phyloP scores from a whole-genome alignment of 2,329 filamentous ascomycete species.

The Sporothrix humicola region DNA sequence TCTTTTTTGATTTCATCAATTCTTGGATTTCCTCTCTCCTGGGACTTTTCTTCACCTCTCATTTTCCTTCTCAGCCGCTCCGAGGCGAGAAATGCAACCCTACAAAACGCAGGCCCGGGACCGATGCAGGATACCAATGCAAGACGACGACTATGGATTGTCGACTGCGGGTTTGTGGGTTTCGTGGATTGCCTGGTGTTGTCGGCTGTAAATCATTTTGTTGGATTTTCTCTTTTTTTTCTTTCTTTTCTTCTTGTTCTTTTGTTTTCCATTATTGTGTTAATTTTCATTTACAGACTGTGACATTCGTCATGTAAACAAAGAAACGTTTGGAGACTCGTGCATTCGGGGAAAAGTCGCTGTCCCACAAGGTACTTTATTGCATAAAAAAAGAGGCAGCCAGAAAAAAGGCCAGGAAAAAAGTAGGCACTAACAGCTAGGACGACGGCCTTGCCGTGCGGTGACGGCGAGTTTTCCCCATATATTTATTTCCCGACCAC shows the following conservation, averaged over 20 bases:
- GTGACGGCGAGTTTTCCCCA: conserved; percentile 1
- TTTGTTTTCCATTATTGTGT: background rate
- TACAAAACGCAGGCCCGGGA: background rate
- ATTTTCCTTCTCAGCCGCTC: conserved; percentile 10
- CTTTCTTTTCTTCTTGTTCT: background rate
- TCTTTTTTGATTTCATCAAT: background rate
- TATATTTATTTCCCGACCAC: background rate
- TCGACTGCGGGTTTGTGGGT: too few relatives aligned
- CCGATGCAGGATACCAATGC: background rate
- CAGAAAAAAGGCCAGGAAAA: background rate
- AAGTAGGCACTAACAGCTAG: background rate
- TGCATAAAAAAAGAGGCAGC: conserved; percentile 26
- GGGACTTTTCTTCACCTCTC: background rate
- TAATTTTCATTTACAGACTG: too few relatives aligned
- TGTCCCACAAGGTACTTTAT: background rate
- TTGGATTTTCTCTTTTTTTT: background rate
- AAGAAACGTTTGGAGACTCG: background rate
- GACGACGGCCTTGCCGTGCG: conserved; percentile 10
- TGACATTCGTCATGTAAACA: background rate
- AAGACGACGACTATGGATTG: background rate
- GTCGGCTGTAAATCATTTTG: background rate
- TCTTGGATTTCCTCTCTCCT: background rate
- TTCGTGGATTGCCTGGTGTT: background rate
- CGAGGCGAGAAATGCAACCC: conserved; percentile 20
- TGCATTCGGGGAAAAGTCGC: background rate